Evolutionary conservation across 768 basidiomycete genomes (phyloP).

Genomic region (Mycena filopes): DNA sequence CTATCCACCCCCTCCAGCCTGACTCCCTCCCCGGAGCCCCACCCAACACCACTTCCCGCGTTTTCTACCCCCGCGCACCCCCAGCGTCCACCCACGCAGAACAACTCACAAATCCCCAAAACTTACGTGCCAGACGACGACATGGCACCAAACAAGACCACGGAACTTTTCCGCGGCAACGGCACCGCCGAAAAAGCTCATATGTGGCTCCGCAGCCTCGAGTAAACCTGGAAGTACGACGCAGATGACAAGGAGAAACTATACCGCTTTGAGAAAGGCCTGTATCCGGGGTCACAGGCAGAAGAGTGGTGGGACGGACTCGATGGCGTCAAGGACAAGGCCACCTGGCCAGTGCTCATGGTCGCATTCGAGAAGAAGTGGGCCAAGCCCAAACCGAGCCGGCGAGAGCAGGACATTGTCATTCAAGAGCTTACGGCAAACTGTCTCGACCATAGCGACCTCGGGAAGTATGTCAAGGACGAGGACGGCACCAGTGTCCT

Average conservation of each 20-base stretch:
- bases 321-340: background rate
- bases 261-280: too few relatives aligned
- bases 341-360: background rate
- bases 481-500: constrained; percentile 8
- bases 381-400: constrained; percentile 11
- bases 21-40: background rate
- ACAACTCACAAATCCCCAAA: too few relatives aligned
- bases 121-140: too few relatives aligned
- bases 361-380: constrained; percentile 16
- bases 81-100: too few relatives aligned
- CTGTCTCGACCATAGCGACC: background rate
- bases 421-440: background rate
- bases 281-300: too few relatives aligned
- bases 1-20: constrained; percentile 1
- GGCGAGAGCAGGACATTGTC: background rate
- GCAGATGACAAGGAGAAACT: too few relatives aligned
- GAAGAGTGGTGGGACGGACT: constrained; percentile 19
- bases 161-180: too few relatives aligned
- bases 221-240: too few relatives aligned
- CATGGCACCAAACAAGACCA: too few relatives aligned
- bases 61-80: background rate
- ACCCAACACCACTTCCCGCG: background rate
- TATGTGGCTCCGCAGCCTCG: too few relatives aligned
- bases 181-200: too few relatives aligned
- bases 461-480: constrained; percentile 6